Evolutionary conservation across 148 eudicot species (phyloP).

Genomic region (Heliamphora exappendiculata): DNA sequence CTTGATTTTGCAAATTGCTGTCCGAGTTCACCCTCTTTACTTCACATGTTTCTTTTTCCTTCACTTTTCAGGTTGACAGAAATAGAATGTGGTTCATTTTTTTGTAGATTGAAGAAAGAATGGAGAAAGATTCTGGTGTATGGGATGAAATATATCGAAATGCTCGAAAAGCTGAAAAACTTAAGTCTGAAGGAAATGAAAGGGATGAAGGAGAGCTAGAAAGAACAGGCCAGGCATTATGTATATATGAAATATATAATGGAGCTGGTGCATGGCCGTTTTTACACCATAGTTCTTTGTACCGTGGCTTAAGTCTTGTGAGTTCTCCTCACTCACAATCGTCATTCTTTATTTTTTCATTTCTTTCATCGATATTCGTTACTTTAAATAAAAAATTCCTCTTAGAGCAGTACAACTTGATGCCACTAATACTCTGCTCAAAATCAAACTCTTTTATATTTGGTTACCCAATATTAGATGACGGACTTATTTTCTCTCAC

Average conservation of each 20-base stretch:
- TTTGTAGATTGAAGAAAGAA: constrained; percentile 78
- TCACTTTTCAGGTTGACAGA: constrained; percentile 5
- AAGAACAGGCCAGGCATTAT: constrained; percentile 75
- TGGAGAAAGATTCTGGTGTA: constrained; percentile 68
- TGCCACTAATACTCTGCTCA: not conserved
- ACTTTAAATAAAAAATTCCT: not conserved
- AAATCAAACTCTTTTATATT: not conserved
- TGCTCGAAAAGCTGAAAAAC: constrained; percentile 89
- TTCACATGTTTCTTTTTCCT: not conserved
- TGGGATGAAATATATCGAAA: constrained; percentile 89
- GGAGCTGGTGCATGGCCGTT: constrained; percentile 95
- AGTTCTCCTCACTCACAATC: constrained; percentile 25
- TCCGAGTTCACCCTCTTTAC: not conserved
- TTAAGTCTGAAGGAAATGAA: constrained; percentile 74
- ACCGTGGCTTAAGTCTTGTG: constrained; percentile 97
- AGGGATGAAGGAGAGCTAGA: constrained; percentile 98
- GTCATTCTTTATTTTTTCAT: not conserved
- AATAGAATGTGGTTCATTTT: constrained; percentile 6
- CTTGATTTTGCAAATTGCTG: constrained; percentile 4
- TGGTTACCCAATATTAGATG: not conserved
- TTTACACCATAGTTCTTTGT: constrained; percentile 91
- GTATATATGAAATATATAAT: constrained; percentile 85
- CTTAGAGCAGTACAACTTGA: not conserved
- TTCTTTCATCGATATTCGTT: not conserved
- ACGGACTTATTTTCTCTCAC: too few species aligned